phyloP scores from a whole-genome alignment of 2,329 filamentous ascomycete species.

The Thielaviopsis ethacetica region DNA sequence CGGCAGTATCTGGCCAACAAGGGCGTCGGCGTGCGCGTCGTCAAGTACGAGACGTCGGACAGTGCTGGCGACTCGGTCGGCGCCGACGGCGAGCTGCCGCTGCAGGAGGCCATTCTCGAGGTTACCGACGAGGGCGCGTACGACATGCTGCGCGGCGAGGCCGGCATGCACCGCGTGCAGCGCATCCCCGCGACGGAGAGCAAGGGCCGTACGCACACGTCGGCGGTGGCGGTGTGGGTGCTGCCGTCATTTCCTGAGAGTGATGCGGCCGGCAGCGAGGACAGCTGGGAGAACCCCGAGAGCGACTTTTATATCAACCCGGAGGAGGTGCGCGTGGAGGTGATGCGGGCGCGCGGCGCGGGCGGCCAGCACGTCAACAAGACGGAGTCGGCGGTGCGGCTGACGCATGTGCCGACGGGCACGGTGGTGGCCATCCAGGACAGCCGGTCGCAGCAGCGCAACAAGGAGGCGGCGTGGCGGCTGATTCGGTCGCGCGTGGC shows the following conservation, averaged over 20 bases:
- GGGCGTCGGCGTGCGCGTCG: conserved; percentile 47
- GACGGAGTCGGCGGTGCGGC: conserved; percentile 84
- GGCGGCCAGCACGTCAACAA: conserved; percentile 98
- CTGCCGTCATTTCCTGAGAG: conserved; percentile 62
- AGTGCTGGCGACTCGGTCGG: conserved; percentile 34
- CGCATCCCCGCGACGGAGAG: conserved; percentile 81
- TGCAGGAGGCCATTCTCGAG: conserved; percentile 80
- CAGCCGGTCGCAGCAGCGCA: conserved; percentile 73
- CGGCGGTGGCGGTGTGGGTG: conserved; percentile 81
- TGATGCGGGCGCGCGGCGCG: conserved; percentile 81
- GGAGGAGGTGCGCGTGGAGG: conserved; percentile 66
- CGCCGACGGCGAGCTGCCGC: conserved; percentile 45
- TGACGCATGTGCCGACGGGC: conserved; percentile 80
- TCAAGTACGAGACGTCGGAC: conserved; percentile 70
- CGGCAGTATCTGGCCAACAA: conserved; percentile 54
- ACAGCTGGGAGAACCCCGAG: conserved; percentile 63
- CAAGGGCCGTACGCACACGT: conserved; percentile 85
- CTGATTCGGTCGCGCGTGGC: conserved; percentile 70
- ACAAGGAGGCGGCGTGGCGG: conserved; percentile 76
- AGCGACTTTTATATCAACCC: conserved; percentile 86
- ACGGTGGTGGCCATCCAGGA: conserved; percentile 88
- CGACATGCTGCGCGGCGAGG: conserved; percentile 66
- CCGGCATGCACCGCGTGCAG: conserved; percentile 90
- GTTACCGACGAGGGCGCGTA: conserved; percentile 65
- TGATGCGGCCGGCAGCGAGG: conserved; percentile 31